Evolutionary conservation across 2,329 filamentous ascomycete species (phyloP), one percentile per base, ranked within the genome.

Genomic region (Claviceps cyperi): DNA sequence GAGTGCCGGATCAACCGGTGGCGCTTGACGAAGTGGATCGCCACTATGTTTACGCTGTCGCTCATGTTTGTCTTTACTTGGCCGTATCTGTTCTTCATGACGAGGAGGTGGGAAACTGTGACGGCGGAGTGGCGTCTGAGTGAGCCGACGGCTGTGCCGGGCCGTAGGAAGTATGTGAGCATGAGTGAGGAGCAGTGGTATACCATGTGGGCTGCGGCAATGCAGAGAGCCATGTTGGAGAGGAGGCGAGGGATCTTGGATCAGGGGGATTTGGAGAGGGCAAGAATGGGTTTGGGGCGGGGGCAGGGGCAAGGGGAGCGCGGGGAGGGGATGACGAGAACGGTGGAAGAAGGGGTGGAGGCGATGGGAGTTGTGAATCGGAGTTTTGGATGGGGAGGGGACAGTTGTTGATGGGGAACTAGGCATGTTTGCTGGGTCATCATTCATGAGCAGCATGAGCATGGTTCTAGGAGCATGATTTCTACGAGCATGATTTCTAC

Each of bases 51-150:
- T 66, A 80, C 77, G 60, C 62, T 85, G 5, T 80, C 80, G 0
- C 78, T 87, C 52, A 63, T 84, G 13, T 84, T 84, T 73, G 59
- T 89, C 51, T 70, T 89, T 56, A 69, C 76, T 3, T 89, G 84
- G 84, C 84, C 84, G 0, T 75, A 77, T 51, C 70, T 89, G 13
- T 81, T 78, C 65, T 73, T 86, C 60, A 66, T 74, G 17, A 89
- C 84, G 1, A 79, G 77, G 60, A 72, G 77, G 46, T 89, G 81
- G 66, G 75, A 82, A 54, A 80, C 85, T 2, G 73, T 78, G 3
- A 68, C 71, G 21, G 74, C 76, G 0, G 71, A 81, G 36, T 89
- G 82, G 81, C 57, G 58, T 14, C 50, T 66, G 51, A 65, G 63
- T 51, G 54, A 55, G 55, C 52, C 2, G 50, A 62, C 24, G 70